Evolutionary conservation across 768 basidiomycete genomes (phyloP).

Genomic region (Tulasnella sp.): DNA sequence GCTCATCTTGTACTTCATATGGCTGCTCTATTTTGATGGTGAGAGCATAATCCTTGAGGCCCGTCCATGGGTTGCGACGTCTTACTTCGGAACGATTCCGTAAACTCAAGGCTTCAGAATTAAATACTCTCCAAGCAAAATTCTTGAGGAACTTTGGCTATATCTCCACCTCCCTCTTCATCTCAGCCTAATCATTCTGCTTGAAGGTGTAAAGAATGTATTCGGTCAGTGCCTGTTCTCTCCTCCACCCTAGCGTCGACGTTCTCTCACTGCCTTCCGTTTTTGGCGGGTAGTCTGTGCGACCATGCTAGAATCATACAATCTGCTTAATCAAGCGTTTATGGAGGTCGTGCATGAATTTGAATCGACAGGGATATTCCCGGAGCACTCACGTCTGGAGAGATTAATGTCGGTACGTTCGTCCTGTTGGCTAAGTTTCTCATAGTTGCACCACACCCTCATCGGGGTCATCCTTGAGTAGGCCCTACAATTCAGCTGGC

Average conservation of each 20-base stretch:
- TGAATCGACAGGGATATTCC: not conserved
- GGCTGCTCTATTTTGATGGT: constrained; percentile 13
- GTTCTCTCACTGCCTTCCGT: not conserved
- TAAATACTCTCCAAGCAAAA: not conserved
- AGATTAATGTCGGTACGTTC: not conserved
- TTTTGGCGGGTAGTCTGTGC: not conserved
- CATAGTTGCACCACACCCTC: too few relatives aligned
- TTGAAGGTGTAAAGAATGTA: not conserved
- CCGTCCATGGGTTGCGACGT: not conserved
- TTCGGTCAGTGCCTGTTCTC: not conserved
- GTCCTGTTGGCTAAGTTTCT: not conserved
- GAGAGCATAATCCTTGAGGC: not conserved
- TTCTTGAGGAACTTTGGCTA: not conserved
- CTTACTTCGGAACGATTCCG: not conserved
- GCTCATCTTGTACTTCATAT: constrained; percentile 4
- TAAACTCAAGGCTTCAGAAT: not conserved
- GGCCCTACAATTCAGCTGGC: not conserved
- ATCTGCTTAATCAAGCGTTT: not conserved
- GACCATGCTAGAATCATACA: not conserved
- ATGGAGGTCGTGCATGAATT: not conserved
- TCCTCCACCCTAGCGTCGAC: not conserved
- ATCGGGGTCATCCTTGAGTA: not conserved
- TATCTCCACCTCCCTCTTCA: not conserved
- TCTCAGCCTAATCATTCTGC: not conserved
- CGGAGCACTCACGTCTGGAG: not conserved